Percentiles rank a stretch among this genome's conserved stretches.
phyloP scores from a whole-genome alignment of 1,139 yeast species.

The Tardiomyces digboiensis region DNA sequence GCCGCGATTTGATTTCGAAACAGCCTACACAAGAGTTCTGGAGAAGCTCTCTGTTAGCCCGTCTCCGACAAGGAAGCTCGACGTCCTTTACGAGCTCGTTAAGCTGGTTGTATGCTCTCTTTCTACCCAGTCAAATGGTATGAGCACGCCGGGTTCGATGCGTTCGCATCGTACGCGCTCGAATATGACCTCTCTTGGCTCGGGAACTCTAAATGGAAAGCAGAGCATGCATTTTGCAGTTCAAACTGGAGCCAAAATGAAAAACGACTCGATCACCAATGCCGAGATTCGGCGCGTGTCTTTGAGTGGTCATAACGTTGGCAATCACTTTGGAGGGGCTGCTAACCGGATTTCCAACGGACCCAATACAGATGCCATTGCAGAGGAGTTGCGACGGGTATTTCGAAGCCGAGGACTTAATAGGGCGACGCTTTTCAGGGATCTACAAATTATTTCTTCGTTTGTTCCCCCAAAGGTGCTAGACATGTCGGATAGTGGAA shows the following conservation, averaged over 20 bases:
- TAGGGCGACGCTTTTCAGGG: constrained; percentile 26
- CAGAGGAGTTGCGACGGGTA: constrained; percentile 22
- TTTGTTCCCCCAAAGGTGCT: constrained; percentile 25
- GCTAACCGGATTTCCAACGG: constrained; percentile 6
- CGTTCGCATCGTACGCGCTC: background rate
- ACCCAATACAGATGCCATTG: constrained; percentile 26
- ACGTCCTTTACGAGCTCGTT: constrained; percentile 20
- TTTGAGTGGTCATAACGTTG: background rate
- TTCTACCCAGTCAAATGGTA: constrained; percentile 3
- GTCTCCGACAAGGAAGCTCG: constrained; percentile 22
- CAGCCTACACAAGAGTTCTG: constrained; percentile 19
- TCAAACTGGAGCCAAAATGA: background rate
- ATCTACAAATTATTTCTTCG: constrained; percentile 28
- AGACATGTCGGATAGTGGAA: constrained; percentile 25
- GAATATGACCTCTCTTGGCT: constrained; percentile 1
- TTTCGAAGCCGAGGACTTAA: constrained; percentile 15
- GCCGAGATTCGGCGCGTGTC: background rate
- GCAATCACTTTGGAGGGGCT: background rate
- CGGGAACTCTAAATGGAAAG: background rate
- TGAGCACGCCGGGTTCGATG: constrained; percentile 1
- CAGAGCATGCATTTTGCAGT: background rate
- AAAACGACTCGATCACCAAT: background rate
- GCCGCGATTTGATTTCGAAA: constrained; percentile 16
- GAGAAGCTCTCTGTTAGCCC: constrained; percentile 19
- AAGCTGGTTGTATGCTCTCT: constrained; percentile 22